These are phyloP conservation scores for Physcomitrellopsis africana DNA, from an alignment of 225 moss, liverwort and hornwort genomes.

Conservation along the genomic window DNA sequence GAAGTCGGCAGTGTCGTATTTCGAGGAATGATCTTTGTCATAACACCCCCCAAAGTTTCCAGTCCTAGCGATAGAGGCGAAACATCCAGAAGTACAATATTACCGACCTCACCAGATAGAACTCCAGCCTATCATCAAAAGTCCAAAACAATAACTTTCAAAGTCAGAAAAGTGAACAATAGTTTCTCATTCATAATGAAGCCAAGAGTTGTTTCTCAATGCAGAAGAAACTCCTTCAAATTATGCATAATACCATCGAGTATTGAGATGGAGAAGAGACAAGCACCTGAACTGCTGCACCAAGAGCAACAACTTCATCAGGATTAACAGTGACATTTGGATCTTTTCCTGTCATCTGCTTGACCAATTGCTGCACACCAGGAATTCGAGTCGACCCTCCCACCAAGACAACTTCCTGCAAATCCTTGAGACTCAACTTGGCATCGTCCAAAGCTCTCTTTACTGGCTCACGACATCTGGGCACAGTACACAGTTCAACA, in stretches of 20 bases:
- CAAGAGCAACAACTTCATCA: conserved; percentile 91
- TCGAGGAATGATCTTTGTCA: conserved; percentile 81
- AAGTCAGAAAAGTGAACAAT: not conserved
- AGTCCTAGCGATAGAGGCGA: conserved; percentile 74
- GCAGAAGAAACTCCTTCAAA: not conserved
- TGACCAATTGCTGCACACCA: conserved; percentile 80
- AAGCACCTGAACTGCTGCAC: conserved; percentile 88
- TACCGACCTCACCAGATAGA: conserved; percentile 73
- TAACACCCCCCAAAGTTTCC: conserved; percentile 79
- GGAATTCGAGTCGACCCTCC: conserved; percentile 96
- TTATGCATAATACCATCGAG: not conserved
- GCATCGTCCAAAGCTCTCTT: conserved; percentile 81
- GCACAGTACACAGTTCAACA: not conserved
- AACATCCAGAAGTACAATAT: conserved; percentile 79
- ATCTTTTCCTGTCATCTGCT: conserved; percentile 73
- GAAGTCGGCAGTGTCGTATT: conserved; percentile 80
- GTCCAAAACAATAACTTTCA: not conserved
- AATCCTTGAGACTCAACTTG: conserved; percentile 75
- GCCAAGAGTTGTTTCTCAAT: not conserved
- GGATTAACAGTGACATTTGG: conserved; percentile 91
- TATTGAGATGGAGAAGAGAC: not conserved
- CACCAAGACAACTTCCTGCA: conserved; percentile 91
- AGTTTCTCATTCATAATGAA: not conserved
- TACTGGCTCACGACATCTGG: conserved; percentile 58
- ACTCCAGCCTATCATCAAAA: conserved; percentile 62